Base-by-base conservation (phyloP, 2,329 filamentous ascomycete species). In the Chaetothyriales sp. region DNA sequence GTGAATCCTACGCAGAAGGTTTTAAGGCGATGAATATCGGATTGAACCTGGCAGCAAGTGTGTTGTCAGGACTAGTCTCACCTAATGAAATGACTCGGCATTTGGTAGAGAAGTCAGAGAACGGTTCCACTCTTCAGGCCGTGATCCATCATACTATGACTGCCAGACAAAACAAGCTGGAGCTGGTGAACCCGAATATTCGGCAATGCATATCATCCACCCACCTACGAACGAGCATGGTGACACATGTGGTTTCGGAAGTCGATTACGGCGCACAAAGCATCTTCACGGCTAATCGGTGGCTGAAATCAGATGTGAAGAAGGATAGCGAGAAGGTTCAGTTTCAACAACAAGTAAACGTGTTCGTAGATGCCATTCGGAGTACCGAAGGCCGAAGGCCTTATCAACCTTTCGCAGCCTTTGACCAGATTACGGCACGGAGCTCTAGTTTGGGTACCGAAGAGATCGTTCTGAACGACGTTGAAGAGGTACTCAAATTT, bases 191-290 rank as follows among this genome's bases (percentile, higher is more conserved):
- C 45, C 2, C 40, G 7, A 53, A 43, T 33, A 13, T 59, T 2
- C 46, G 29, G 44, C 33, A 29, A 18, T 44, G n/a, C 43, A 29
- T 57, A 19, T 45, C 22, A 10, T 46, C n/a, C 9, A 46, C 46
- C 7, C 22, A 18, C 9, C 22, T 59, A 13, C 43, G 51, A 18
- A 47, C 10, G 20, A 46, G 18, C 28, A 46, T 53, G 20, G 57
- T 50, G 9, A 59, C 57, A 6, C 58, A 60, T 49, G 48, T 59
- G n/a, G 52, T 60, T 15, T 43, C 46, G 19, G 56, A 50, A n/a
- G 55, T 59, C 19, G 54, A 56, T 43, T 59, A 51, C 47, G 58
- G 58, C 20, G 29, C 40, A 20, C 46, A 55, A 43, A 58, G 49
- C 43, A 45, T 59, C 33, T 18, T 60, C 8, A 54, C 55, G 6